phyloP scores from a whole-genome alignment of 148 eudicot species.

The Camellia granthamiana region DNA sequence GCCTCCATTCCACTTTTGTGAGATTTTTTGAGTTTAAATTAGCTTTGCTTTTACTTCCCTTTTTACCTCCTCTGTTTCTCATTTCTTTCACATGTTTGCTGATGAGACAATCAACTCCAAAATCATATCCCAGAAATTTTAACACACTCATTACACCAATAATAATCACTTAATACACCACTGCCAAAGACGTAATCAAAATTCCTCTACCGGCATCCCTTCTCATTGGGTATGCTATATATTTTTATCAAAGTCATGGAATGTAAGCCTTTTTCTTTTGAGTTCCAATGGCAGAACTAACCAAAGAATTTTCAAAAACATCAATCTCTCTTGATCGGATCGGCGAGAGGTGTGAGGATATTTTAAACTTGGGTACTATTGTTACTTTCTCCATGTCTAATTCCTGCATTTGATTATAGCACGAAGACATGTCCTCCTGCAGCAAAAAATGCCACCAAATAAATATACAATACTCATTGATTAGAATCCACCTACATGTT shows the following conservation, averaged over 20 bases:
- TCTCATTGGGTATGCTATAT: conserved; percentile 15
- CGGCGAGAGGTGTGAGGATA: background rate
- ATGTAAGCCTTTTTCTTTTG: conserved; percentile 30
- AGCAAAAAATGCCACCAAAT: background rate
- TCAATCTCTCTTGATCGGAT: conserved; percentile 11
- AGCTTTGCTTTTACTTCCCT: conserved; percentile 1
- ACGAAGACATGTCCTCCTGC: conserved; percentile 39
- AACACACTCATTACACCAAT: background rate
- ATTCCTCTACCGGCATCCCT: conserved; percentile 1
- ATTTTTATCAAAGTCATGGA: conserved; percentile 12
- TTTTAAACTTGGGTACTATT: background rate
- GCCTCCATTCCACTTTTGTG: background rate
- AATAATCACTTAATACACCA: background rate
- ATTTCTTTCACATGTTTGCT: background rate
- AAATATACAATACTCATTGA: background rate
- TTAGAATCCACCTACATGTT: no score
- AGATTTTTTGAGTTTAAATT: background rate
- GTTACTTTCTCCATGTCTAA: conserved; percentile 12
- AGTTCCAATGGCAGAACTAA: conserved; percentile 9
- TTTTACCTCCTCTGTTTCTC: conserved; percentile 9
- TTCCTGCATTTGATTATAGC: conserved; percentile 40
- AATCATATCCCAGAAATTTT: background rate
- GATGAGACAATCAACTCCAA: conserved; percentile 9
- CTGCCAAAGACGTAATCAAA: background rate
- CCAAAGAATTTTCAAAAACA: conserved; percentile 15